phyloP scores from a whole-genome alignment of 306 rosid genomes.

The Lithocarpus polystachyus region DNA sequence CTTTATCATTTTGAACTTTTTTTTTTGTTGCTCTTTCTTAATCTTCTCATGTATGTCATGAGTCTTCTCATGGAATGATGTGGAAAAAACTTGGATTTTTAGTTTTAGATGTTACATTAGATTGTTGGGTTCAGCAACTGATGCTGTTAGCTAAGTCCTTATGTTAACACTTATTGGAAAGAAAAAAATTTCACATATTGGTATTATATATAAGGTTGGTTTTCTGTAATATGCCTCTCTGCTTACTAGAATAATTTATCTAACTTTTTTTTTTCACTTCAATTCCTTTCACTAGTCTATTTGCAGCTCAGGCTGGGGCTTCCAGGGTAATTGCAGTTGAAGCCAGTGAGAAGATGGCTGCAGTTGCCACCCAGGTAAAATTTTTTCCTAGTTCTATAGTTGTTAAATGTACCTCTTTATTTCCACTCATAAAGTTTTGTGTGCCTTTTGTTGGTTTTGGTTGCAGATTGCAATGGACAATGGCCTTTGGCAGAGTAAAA shows the following conservation, averaged over 20 bases:
- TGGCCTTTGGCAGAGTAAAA: slow-evolving; percentile 43
- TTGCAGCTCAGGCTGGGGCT: slow-evolving; percentile 87
- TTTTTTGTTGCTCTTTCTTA: not conserved
- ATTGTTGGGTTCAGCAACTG: not conserved
- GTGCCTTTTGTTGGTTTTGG: slow-evolving; percentile 6
- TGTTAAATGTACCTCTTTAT: slow-evolving; percentile 9
- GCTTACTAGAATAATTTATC: not conserved
- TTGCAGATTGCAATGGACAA: slow-evolving; percentile 76
- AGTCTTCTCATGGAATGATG: too few relatives aligned
- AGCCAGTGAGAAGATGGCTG: slow-evolving; percentile 93
- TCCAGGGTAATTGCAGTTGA: slow-evolving; percentile 88
- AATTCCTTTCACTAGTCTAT: slow-evolving; percentile 48
- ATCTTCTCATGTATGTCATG: not conserved
- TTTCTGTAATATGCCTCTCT: not conserved
- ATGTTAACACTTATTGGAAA: not conserved
- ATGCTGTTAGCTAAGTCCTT: not conserved
- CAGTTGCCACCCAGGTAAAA: slow-evolving; percentile 76
- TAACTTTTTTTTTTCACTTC: slow-evolving; percentile 1
- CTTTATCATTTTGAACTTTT: not conserved
- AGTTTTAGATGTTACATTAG: not conserved
- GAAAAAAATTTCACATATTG: not conserved
- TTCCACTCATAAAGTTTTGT: slow-evolving; percentile 7
- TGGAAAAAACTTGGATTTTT: not conserved
- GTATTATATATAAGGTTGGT: not conserved
- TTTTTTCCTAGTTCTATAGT: not conserved